Base-by-base conservation (phyloP, 192 early-diverging fungal species). In the Rhizoclosmatium globosum region DNA sequence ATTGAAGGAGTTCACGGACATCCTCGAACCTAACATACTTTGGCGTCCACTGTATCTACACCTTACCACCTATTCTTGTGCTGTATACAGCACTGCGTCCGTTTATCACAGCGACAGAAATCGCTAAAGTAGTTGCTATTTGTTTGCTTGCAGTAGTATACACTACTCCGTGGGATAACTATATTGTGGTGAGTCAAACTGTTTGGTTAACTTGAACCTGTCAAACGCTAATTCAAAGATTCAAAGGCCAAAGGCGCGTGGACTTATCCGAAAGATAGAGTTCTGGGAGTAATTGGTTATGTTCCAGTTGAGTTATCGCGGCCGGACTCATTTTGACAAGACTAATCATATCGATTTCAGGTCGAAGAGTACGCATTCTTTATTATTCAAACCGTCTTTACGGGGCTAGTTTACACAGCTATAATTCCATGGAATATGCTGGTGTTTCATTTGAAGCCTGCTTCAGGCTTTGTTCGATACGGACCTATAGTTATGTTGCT, bases 361-460 rank as follows among this genome's bases (percentile, higher is more conserved):
- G 43, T 90, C 68, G 89, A 90, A 73, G 89, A 90, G 70, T 90
- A 90, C 66, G 74, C 83, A 53, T 90, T 90, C 71, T 90, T 90
- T 69, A 64, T 87, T 47, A 87, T 90, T 48, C 87, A 88, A 83
- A 85, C 89, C 0, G 60, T 83, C 2, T 87, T 88, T 57, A 85
- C 84, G 0, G 67, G 82, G 15, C 79, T 80, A 7, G 38, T 68
- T 43, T 71, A 44, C n/a, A 4, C 68, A 38, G 38, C 59, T 1
- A 41, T 74, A 31, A n/a, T 50, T 3, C 68, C 71, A 48, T 79
- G 78, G 78, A 47, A 47, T 17, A 23, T 72, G 48, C 58, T 76
- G 19, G 46, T 60, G n/a, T 31, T 59, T 19, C 65, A 70, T 48
- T 73, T 81, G 77, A 60, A 50, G 47, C 57, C 61, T 0, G 62